phyloP scores from a whole-genome alignment of 257 asterid genomes.

The Buddleja alternifolia region DNA sequence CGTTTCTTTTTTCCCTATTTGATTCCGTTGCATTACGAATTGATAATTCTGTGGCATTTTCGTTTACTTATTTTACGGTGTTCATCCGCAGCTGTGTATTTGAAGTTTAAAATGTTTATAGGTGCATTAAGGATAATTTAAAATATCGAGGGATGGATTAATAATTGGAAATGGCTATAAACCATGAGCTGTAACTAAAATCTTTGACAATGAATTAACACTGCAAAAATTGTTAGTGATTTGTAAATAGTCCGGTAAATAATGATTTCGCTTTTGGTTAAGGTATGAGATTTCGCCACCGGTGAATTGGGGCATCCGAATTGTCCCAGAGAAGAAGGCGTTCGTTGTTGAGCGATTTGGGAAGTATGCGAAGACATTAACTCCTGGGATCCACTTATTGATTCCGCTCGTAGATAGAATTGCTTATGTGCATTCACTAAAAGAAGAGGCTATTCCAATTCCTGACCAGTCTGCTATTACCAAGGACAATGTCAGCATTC shows the following conservation, averaged over 20 bases:
- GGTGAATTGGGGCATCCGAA: slow-evolving; percentile 77
- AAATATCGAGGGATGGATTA: background rate
- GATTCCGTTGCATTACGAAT: no score
- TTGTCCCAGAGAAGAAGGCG: slow-evolving; percentile 91
- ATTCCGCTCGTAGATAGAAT: slow-evolving; percentile 81
- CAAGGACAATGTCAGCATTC: slow-evolving; percentile 86
- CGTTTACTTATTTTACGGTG: no score
- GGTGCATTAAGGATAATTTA: background rate
- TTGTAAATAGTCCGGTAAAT: slow-evolving; percentile 5
- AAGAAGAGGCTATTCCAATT: slow-evolving; percentile 82
- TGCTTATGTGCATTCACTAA: slow-evolving; percentile 83
- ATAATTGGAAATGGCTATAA: background rate
- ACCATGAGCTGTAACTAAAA: background rate
- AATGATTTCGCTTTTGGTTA: slow-evolving; percentile 24
- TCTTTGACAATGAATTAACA: background rate
- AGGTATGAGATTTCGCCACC: slow-evolving; percentile 70
- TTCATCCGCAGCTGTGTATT: background rate
- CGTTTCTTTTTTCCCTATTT: no score
- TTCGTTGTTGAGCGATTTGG: slow-evolving; percentile 86
- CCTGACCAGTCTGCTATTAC: slow-evolving; percentile 86
- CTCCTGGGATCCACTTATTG: slow-evolving; percentile 82
- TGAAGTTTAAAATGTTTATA: background rate
- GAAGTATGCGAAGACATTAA: slow-evolving; percentile 69
- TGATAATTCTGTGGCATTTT: no score
- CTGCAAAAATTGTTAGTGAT: background rate